Evolutionary conservation across 768 basidiomycete genomes (phyloP).

Genomic region (Russula dissimulans): DNA sequence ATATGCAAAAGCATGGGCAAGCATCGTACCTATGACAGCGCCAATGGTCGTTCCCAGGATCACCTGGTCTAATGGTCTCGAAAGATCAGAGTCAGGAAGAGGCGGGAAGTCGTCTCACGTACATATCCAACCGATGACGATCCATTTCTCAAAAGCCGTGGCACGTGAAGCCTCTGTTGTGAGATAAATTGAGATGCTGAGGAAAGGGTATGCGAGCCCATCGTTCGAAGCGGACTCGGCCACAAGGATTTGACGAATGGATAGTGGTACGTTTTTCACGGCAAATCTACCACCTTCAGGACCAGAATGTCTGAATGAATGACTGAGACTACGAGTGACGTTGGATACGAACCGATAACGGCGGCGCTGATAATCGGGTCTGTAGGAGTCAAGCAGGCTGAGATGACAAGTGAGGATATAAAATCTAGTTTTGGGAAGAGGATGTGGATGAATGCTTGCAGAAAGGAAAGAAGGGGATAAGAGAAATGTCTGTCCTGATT

Average conservation of each 20-base stretch:
- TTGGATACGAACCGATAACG: slow-evolving; percentile 49
- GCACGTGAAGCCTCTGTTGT: slow-evolving; percentile 54
- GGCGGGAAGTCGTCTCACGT: slow-evolving; percentile 21
- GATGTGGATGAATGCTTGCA: slow-evolving; percentile 49
- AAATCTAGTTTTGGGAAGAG: slow-evolving; percentile 67
- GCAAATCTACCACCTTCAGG: slow-evolving; percentile 62
- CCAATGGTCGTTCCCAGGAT: slow-evolving; percentile 66
- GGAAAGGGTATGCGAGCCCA: slow-evolving; percentile 90
- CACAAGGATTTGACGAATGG: slow-evolving; percentile 71
- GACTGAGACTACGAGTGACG: neutral
- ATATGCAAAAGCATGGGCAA: neutral
- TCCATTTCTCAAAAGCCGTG: slow-evolving; percentile 74
- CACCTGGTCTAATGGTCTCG: slow-evolving; percentile 56
- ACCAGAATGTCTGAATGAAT: neutral
- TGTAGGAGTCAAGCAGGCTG: slow-evolving; percentile 87
- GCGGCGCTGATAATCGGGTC: slow-evolving; percentile 90
- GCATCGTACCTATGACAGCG: slow-evolving; percentile 35
- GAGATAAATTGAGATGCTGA: slow-evolving; percentile 79
- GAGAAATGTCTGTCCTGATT: neutral
- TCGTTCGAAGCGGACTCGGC: slow-evolving; percentile 95
- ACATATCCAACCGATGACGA: slow-evolving; percentile 80
- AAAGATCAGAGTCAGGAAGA: neutral
- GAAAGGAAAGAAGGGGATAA: neutral
- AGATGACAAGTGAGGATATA: slow-evolving; percentile 73
- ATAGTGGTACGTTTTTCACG: slow-evolving; percentile 54